Evolutionary conservation across 2,329 filamentous ascomycete species (phyloP), one percentile per base, ranked within the genome.

Genomic region (Pseudocercospora vitis): DNA sequence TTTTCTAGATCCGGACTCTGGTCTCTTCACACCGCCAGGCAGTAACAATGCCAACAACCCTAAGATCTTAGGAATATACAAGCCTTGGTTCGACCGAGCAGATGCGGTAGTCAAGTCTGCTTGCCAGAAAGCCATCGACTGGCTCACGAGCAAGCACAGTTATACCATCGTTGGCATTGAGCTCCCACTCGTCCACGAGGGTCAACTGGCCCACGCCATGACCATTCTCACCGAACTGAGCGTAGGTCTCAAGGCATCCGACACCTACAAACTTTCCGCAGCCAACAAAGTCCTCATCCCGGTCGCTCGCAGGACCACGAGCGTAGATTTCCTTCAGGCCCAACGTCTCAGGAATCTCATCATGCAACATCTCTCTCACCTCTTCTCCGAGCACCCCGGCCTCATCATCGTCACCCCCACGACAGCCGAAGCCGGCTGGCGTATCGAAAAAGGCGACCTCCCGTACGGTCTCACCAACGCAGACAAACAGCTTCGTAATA

Each of bases 351-450:
- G 91, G 21, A 81, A 83, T 29, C 73, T 92, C 29, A 74, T 92
- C 50, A 95, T 95, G 89, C 78, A 81, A 29, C 89, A 95, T 71
- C 76, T 95, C 8, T 82, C 88, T 0, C 77, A 80, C 62, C 74
- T 95, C 1, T 96, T 85, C 73, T 74, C 81, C 61, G 73, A 78
- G 52, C 73, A 95, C 65, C 88, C 89, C 0, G 88, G 87, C 19
- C 74, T 96, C 55, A 73, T 96, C 28, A 83, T 96, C 55, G 74
- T 95, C 35, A 87, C 87, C 1, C 91, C 91, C 0, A 91, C 89
- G 1, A 82, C 83, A 3, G 88, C 91, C 0, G 81, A 87, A 55
- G 78, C 83, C 0, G 91, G 91, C 8, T 95, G 88, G 87, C 81
- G 81, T 35, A 83, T 85, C 8, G 49, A 57, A 37, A 21, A 33